Base-by-base conservation (phyloP, 768 basidiomycete species). In the Panaeolus papilionaceus region DNA sequence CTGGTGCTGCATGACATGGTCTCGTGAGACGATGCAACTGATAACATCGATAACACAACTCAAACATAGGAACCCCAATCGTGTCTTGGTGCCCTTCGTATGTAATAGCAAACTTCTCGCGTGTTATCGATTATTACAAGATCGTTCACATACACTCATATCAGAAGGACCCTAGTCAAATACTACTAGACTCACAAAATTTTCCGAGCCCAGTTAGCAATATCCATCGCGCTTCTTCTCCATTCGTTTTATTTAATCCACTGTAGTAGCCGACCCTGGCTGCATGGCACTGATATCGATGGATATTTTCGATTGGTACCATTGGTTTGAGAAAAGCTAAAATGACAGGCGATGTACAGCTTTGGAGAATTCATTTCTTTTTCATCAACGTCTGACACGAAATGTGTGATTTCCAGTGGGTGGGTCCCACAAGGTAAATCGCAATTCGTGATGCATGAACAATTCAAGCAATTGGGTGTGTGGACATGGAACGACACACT, bases 321-420 rank as follows among this genome's bases (percentile, higher is more conserved):
- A 44, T 44, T 14, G 42, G 42, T 44, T 18, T 44, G 42, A 44
- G 42, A 44, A 44, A 18, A 44, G 42, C 42, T 44, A 44, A 44
- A 44, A 44, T 44, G 42, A 44, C 42, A 44, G 11, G 42, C 11
- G 14, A 44, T 16, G 42, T 44, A 44, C 42, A 14, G 42, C 42
- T 44, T 44, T 44, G 42, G 42, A 44, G 42, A 44, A 44, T 44
- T 44, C 42, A 44, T 44, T 44, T 44, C 42, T 44, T 44, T 44
- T 23, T 51, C 47, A 51, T 51, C 47, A 6, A 51, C n/a, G 1
- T 11, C 10, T 51, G 47, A 51, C 20, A 20, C 26, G 47, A 51
- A 11, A 51, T 44, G 47, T 51, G 47, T 51, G 47, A 51, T 51
- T 23, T 20, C 47, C 10, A 51, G 47, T 51, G 47, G 20, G 47